Conservation (phyloP, 139 green algal genomes). For the Medakamo hakoo region DNA sequence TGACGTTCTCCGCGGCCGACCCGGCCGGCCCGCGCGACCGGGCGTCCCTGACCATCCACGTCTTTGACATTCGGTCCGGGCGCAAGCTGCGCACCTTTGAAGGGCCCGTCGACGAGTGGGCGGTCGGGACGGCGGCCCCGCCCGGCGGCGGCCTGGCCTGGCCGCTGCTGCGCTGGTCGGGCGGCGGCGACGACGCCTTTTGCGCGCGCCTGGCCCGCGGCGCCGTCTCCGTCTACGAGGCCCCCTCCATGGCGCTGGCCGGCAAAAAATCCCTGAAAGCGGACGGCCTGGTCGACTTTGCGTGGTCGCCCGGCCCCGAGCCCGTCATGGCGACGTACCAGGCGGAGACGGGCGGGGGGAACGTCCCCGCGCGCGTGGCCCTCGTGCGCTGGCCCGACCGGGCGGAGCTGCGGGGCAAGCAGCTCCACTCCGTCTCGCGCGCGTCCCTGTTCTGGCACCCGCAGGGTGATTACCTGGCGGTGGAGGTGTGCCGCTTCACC, state of each 20-base stretch:
- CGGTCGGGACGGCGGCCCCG: conserved; percentile 32
- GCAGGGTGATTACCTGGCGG: conserved; percentile 88
- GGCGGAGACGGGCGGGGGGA: conserved; percentile 53
- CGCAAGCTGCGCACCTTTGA: conserved; percentile 47
- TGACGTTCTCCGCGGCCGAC: conserved; percentile 46
- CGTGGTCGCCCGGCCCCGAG: conserved; percentile 75
- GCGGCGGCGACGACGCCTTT: conserved; percentile 54
- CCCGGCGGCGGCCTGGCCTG: conserved; percentile 47
- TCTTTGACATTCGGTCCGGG: conserved; percentile 62
- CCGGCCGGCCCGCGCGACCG: conserved; percentile 4
- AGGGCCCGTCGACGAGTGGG: conserved; percentile 60
- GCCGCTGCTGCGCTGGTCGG: conserved; percentile 88
- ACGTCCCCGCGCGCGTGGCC: conserved; percentile 64
- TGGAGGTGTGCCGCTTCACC: conserved; percentile 89
- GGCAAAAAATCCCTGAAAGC: conserved; percentile 89
- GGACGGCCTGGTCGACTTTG: conserved; percentile 77
- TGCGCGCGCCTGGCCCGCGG: conserved; percentile 63
- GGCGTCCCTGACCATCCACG: conserved; percentile 22
- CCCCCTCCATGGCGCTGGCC: conserved; percentile 67
- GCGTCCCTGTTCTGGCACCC: conserved; percentile 84
- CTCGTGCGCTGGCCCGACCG: conserved; percentile 62
- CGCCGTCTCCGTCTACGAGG: conserved; percentile 64
- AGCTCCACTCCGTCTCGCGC: conserved; percentile 85
- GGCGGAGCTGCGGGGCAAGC: conserved; percentile 84
- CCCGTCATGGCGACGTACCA: conserved; percentile 74